Base-by-base conservation (phyloP, 2,329 filamentous ascomycete species). In the Pseudovirgaria hyperparasitica region DNA sequence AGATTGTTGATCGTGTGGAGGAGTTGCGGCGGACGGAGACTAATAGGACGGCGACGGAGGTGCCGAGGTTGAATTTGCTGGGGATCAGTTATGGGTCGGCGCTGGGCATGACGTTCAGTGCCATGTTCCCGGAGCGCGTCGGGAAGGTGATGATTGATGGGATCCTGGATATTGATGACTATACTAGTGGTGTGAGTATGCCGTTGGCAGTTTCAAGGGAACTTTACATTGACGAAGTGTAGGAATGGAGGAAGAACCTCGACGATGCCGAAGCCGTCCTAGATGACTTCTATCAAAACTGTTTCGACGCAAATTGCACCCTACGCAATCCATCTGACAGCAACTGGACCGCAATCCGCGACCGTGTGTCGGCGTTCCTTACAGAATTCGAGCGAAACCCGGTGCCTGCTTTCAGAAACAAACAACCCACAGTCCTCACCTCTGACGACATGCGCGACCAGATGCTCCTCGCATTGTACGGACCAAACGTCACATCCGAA, bases 11-110 rank as follows among this genome's bases (percentile, higher is more conserved):
- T 29, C 30, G 35, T n/a, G 33, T 50, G n/a, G 49, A 38, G 5
- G 40, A 47, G 16, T 52, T 45, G 44, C 33, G 47, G 9, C 24
- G 24, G 16, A 25, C 25, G 16, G 9, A 28, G 38, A 34, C 7
- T 26, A 41, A 4, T 19, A 40, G 17, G 16, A 27, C 12, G 15
- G 11, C 15, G 18, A 8, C n/a, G n/a, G n/a, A n/a, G 30, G 48
- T 16, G 47, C 53, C 26, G 42, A 38, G 28, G 34, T 66, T 9
- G 49, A 60, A 13, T 63, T 58, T n/a, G 37, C 55, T 49, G 42
- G 63, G 63, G 4, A 52, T 64, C 29, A 60, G 54, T 5, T 67
- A 67, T 27, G 65, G 65, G 1, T 60, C 62, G 0, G 50, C 58
- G 16, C 46, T 56, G 5, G 53, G 53, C 2, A 36, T 39, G 0